phyloP scores from a whole-genome alignment of 2,329 filamentous ascomycete genomes.

The Neophaeococcomyces mojaviensis region DNA sequence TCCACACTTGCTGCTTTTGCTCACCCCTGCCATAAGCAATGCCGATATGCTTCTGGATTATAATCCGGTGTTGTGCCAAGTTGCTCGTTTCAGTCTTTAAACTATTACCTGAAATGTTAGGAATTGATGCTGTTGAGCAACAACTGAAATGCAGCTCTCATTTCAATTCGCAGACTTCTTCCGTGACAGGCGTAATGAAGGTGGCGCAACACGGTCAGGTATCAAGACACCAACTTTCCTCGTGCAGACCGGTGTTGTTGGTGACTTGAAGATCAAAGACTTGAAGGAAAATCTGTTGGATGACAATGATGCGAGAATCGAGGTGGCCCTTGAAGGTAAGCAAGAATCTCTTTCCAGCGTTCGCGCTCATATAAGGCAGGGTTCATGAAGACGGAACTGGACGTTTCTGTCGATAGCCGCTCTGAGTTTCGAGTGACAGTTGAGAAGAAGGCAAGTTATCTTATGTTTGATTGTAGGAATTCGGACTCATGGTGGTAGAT shows the following conservation, averaged over 20 bases:
- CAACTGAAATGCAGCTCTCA: constrained; percentile 13
- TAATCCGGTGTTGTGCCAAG: no score
- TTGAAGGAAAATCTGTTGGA: neutral
- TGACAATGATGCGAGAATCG: neutral
- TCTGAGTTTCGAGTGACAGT: neutral
- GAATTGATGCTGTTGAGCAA: constrained; percentile 16
- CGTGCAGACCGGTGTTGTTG: constrained; percentile 1
- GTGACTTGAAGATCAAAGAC: neutral
- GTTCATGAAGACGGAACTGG: constrained; percentile 2
- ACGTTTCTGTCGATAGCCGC: neutral
- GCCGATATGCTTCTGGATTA: no score
- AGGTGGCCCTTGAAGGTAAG: constrained; percentile 3
- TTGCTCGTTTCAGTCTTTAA: no score
- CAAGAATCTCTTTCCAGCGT: neutral
- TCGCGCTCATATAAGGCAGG: neutral
- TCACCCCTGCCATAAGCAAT: no score
- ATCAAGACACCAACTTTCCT: constrained; percentile 4
- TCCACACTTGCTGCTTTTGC: no score
- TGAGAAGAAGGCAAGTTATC: constrained; percentile 1
- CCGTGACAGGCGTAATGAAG: neutral
- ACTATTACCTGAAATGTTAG: neutral
- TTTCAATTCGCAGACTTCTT: constrained; percentile 6
- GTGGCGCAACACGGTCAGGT: neutral
- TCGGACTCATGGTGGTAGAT: neutral
- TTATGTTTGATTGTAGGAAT: neutral